Percentiles rank a stretch among this genome's conserved stretches.
phyloP scores from a whole-genome alignment of 345 rosid genomes.

The Ceriops zippeliana region DNA sequence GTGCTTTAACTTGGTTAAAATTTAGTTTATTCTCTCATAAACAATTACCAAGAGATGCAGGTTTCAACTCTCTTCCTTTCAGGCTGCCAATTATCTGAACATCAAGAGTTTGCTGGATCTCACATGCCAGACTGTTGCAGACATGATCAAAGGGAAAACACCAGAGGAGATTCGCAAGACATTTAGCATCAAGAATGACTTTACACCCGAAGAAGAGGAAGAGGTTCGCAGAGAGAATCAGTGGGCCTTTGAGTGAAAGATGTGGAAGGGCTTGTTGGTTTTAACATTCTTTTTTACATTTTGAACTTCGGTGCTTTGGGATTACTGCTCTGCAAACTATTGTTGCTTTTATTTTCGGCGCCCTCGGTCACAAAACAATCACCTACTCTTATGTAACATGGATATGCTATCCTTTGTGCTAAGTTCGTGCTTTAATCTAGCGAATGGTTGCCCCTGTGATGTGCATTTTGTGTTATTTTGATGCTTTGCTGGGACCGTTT shows the following conservation, averaged over 20 bases:
- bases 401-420: not conserved
- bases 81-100: slow-evolving; percentile 29
- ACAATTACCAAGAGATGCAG: not conserved
- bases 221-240: slow-evolving; percentile 31
- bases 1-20: not conserved
- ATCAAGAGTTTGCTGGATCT: slow-evolving; percentile 26
- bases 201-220: slow-evolving; percentile 23
- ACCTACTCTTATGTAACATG: not conserved
- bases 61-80: not conserved
- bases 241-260: slow-evolving; percentile 26
- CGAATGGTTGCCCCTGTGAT: not conserved
- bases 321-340: not conserved
- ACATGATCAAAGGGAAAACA: slow-evolving; percentile 20
- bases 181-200: slow-evolving; percentile 25
- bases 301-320: slow-evolving; percentile 1
- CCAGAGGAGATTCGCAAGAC: slow-evolving; percentile 24
- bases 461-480: not conserved
- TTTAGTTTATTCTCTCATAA: not conserved
- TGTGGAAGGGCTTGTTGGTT: not conserved
- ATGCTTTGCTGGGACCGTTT: not conserved
- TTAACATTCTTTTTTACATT: not conserved
- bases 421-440: not conserved
- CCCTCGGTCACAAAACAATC: not conserved
- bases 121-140: slow-evolving; percentile 27
- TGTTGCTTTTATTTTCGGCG: not conserved